Evolutionary conservation across 192 early-diverging fungal species (phyloP).

Genomic region (Phlyctochytrium bullatum): DNA sequence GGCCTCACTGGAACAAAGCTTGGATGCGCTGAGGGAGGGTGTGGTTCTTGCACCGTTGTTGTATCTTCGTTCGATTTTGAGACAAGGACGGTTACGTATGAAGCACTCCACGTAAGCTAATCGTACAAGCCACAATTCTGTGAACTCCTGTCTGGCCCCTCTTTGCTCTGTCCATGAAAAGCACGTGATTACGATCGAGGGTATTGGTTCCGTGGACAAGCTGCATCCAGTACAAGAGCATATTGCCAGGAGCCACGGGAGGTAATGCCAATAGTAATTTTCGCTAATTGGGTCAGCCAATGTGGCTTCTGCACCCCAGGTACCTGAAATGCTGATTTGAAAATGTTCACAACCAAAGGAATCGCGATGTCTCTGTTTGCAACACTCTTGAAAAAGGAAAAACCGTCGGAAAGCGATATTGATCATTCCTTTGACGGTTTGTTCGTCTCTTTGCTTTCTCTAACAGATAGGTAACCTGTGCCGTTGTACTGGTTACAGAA

Average conservation of each 20-base stretch:
- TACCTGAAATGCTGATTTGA: too few relatives aligned
- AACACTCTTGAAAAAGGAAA: slow-evolving; percentile 68
- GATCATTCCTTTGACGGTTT: slow-evolving; percentile 80
- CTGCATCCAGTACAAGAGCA: slow-evolving; percentile 73
- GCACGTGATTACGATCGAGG: slow-evolving; percentile 82
- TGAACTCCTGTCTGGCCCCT: slow-evolving; percentile 75
- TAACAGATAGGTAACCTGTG: slow-evolving; percentile 71
- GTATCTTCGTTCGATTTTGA: slow-evolving; percentile 58
- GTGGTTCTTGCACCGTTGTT: slow-evolving; percentile 78
- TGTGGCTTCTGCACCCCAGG: slow-evolving; percentile 90
- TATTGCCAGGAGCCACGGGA: slow-evolving; percentile 69
- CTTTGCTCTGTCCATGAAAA: slow-evolving; percentile 71
- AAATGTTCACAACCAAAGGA: too few relatives aligned
- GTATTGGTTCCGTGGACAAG: slow-evolving; percentile 63
- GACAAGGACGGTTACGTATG: slow-evolving; percentile 36
- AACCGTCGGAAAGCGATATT: slow-evolving; percentile 66
- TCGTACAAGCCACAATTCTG: slow-evolving; percentile 22
- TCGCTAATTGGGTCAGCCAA: slow-evolving; percentile 42
- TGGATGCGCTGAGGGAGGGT: slow-evolving; percentile 65
- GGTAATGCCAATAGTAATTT: slow-evolving; percentile 10
- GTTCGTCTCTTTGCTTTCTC: not conserved
- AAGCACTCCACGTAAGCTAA: not conserved
- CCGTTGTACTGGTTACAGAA: slow-evolving; percentile 87
- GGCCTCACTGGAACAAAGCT: slow-evolving; percentile 66
- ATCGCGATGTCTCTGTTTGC: slow-evolving; percentile 87